Evolutionary conservation across 1,139 yeast genomes (phyloP).

Genomic region (Scheffersomyces cryptocercus): DNA sequence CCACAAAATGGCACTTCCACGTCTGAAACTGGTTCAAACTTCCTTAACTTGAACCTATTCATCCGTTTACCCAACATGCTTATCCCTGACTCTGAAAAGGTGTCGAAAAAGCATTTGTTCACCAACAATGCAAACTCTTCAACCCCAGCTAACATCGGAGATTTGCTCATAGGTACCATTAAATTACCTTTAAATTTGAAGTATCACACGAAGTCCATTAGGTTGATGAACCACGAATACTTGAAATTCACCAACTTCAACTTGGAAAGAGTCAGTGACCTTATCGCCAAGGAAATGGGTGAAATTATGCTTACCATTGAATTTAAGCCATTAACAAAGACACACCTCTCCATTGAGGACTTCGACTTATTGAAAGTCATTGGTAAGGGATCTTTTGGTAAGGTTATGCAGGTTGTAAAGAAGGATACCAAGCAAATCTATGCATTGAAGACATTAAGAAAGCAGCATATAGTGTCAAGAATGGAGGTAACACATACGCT

Average conservation of each 20-base stretch:
- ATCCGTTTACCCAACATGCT: conserved; percentile 72
- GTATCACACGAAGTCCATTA: conserved; percentile 36
- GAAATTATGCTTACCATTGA: conserved; percentile 70
- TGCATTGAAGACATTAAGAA: conserved; percentile 90
- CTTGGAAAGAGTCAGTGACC: conserved; percentile 11
- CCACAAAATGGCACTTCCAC: conserved; percentile 2
- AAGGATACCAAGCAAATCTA: conserved; percentile 92
- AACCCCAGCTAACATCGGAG: conserved; percentile 29
- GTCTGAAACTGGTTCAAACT: conserved; percentile 33
- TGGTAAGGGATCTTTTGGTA: conserved; percentile 97
- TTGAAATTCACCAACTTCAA: conserved; percentile 44
- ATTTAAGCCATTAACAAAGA: conserved; percentile 66
- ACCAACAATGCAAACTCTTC: conserved; percentile 14
- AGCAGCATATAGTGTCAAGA: conserved; percentile 90
- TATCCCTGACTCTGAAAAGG: conserved; percentile 47
- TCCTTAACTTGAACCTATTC: conserved; percentile 70
- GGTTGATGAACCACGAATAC: conserved; percentile 49
- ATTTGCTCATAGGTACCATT: conserved; percentile 44
- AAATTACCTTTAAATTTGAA: conserved; percentile 45
- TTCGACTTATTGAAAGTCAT: conserved; percentile 91
- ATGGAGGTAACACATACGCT: conserved; percentile 95
- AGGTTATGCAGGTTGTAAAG: conserved; percentile 97
- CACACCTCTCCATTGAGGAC: conserved; percentile 79
- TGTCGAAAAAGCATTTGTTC: conserved; percentile 29
- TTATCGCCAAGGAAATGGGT: conserved; percentile 38